These are phyloP conservation scores for Eucalyptus leucophloia DNA, from an alignment of 345 rosid genomes.

Conservation along the genomic window DNA sequence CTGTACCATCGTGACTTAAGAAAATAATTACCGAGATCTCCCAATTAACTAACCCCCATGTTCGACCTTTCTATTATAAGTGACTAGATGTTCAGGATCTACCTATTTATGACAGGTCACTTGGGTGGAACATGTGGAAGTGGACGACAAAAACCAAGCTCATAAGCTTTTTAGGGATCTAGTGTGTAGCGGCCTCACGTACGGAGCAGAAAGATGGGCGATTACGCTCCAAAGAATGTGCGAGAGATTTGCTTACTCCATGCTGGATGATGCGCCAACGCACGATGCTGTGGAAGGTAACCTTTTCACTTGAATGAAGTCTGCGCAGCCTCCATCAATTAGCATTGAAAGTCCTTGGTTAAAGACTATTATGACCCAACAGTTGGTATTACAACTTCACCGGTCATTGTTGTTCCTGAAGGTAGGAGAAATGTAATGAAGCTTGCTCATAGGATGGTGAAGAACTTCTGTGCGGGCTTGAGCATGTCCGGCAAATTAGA, in stretches of 20 bases:
- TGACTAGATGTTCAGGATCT: not conserved
- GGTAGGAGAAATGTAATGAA: constrained; percentile 38
- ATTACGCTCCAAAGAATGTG: constrained; percentile 39
- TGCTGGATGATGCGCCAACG: not conserved
- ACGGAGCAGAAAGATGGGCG: constrained; percentile 61
- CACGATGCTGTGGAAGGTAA: constrained; percentile 26
- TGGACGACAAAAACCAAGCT: constrained; percentile 31
- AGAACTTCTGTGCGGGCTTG: constrained; percentile 29
- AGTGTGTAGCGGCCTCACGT: constrained; percentile 20
- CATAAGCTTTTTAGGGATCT: constrained; percentile 45
- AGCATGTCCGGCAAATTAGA: constrained; percentile 39
- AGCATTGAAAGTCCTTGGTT: not conserved
- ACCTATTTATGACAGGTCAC: constrained; percentile 26
- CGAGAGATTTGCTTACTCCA: constrained; percentile 35
- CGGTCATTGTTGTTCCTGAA: constrained; percentile 8
- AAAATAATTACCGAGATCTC: not conserved
- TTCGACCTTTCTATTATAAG: not conserved
- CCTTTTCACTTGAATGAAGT: not conserved
- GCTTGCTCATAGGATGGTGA: constrained; percentile 61
- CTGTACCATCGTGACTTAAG: not conserved
- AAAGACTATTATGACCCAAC: not conserved
- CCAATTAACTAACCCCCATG: not conserved
- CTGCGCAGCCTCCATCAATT: not conserved
- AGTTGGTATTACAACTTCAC: not conserved
- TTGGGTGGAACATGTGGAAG: constrained; percentile 84